Conservation (phyloP, 495 filamentous ascomycete genomes). For the Xylaria nigripes region DNA sequence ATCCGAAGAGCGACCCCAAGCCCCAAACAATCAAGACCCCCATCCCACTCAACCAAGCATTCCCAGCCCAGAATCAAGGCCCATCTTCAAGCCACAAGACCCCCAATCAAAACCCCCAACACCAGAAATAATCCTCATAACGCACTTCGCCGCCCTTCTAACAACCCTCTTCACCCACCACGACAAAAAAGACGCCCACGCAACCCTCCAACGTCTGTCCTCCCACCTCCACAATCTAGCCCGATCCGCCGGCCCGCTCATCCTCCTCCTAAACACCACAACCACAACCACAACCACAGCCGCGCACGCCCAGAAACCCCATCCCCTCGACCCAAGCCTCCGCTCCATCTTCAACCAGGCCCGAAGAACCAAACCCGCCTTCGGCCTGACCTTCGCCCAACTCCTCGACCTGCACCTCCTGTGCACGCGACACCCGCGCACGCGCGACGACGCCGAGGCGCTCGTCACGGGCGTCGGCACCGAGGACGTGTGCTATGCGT, state of each 20-base stretch:
- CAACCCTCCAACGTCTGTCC: constrained; percentile 26
- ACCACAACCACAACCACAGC: constrained; percentile 6
- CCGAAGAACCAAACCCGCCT: constrained; percentile 32
- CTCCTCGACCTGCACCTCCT: constrained; percentile 38
- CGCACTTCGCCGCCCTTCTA: constrained; percentile 34
- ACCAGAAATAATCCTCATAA: constrained; percentile 36
- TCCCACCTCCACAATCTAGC: constrained; percentile 27
- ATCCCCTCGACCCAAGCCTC: constrained; percentile 23
- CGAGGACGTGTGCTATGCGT: constrained; percentile 14
- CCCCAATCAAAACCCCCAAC: neutral
- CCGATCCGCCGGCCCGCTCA: constrained; percentile 22
- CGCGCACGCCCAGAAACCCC: neutral
- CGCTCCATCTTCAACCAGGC: constrained; percentile 30
- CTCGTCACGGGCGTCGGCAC: neutral
- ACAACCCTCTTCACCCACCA: constrained; percentile 34
- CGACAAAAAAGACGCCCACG: constrained; percentile 28
- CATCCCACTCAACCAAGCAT: neutral
- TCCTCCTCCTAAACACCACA: constrained; percentile 39
- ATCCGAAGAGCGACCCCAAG: neutral
- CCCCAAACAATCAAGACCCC: neutral
- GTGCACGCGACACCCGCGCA: constrained; percentile 30
- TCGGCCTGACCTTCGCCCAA: constrained; percentile 35
- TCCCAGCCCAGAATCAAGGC: neutral
- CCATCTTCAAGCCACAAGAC: neutral
- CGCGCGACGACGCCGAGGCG: constrained; percentile 15